Evolutionary conservation across 495 filamentous ascomycete genomes (phyloP), one percentile per base, ranked within the genome.

Genomic region (Penicillium cinerascens): DNA sequence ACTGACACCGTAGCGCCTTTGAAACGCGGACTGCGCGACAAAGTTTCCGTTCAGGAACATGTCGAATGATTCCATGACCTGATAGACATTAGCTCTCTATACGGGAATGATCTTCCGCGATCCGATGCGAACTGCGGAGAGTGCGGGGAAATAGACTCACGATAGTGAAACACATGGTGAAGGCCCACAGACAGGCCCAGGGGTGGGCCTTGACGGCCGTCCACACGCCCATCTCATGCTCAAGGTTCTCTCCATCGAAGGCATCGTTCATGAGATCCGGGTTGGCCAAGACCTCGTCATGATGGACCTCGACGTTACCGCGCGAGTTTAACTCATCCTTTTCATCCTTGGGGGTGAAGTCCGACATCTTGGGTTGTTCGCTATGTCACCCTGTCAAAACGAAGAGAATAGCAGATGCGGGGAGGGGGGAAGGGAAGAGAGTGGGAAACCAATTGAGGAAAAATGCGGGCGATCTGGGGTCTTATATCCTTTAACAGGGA

Each of bases 121-220:
- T n/a, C n/a, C n/a, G n/a, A n/a, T n/a, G n/a, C n/a, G n/a, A n/a
- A n/a, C n/a, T n/a, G n/a, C n/a, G n/a, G n/a, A n/a, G n/a, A n/a
- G n/a, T n/a, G n/a, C 40, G 40, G 20, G 36, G 2, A 23, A 16
- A 35, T 23, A 36, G 26, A 61, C 66, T 71, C 51, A 72, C 71
- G 49, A 75, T 75, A 15, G 72, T 75, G 51, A 68, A 75, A 27
- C 67, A 74, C 61, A 74, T 67, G 46, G 55, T 60, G 55, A 74
- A 74, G 4, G 67, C 71, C 75, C 75, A 80, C 17, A 61, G 66
- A 42, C 75, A 70, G 44, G 78, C 78, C 55, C 73, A 74, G 23
- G 76, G 78, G 59, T 79, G 77, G 7, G 61, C 61, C 52, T 67
- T 72, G 45, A 70, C 67, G n/a, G 66, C 61, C 36, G 56, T 51